Conservation (phyloP, 108 stramenopile genomes). For the Pseudonitzschia multiseries region DNA sequence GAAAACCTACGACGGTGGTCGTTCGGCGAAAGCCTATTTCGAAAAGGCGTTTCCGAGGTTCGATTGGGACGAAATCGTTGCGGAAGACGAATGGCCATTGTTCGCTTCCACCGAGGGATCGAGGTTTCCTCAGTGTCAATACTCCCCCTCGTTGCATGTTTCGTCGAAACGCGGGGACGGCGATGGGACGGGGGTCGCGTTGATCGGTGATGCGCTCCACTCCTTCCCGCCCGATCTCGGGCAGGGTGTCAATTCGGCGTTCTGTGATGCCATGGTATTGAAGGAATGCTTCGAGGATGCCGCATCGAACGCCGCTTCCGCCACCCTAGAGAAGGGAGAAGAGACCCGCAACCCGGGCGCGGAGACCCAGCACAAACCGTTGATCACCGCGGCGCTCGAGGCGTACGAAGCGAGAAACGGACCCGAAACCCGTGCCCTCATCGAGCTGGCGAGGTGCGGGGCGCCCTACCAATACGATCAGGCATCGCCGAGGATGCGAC, state of each 20-base stretch:
- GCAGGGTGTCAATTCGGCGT: constrained; percentile 85
- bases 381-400: background rate
- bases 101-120: constrained; percentile 64
- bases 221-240: constrained; percentile 89
- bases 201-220: constrained; percentile 88
- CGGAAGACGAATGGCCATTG: constrained; percentile 60
- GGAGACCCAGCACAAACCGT: background rate
- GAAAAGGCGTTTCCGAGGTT: background rate
- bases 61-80: background rate
- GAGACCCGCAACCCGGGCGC: background rate
- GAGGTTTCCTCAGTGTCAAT: constrained; percentile 62
- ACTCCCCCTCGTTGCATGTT: constrained; percentile 44
- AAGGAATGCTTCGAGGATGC: background rate
- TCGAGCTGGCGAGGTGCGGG: constrained; percentile 46
- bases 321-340: background rate
- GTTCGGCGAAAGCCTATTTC: background rate
- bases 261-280: constrained; percentile 66
- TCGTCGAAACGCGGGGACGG: constrained; percentile 9
- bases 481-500: constrained; percentile 22
- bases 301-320: background rate
- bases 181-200: constrained; percentile 18
- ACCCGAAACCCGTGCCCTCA: constrained; percentile 41
- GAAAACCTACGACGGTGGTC: background rate
- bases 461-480: constrained; percentile 64
- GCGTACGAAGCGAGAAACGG: background rate